Evolutionary conservation across 2,329 filamentous ascomycete genomes (phyloP).

Genomic region (Clonostachys solani): DNA sequence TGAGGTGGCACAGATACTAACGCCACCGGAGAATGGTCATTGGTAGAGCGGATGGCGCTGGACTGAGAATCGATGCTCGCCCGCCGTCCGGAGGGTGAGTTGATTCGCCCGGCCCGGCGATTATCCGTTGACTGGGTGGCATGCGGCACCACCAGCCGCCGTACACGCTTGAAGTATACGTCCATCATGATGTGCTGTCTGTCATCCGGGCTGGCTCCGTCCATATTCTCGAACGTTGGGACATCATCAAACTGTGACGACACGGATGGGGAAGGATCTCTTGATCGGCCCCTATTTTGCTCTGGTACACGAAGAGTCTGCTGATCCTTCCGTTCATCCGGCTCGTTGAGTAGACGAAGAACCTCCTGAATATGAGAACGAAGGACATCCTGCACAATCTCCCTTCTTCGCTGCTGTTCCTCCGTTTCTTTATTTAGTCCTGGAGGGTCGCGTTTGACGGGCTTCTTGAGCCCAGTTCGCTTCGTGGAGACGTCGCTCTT

Average conservation of each 20-base stretch:
- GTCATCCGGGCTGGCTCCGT: conserved; percentile 39
- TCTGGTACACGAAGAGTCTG: conserved; percentile 10
- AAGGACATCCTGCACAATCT: conserved; percentile 38
- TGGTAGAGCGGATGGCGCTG: not conserved
- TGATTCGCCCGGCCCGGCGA: conserved; percentile 14
- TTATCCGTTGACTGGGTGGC: conserved; percentile 19
- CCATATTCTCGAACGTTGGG: conserved; percentile 37
- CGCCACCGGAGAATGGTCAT: not conserved
- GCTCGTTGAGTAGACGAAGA: conserved; percentile 37
- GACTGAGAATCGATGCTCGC: conserved; percentile 12
- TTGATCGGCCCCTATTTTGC: not conserved
- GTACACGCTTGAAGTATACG: conserved; percentile 44
- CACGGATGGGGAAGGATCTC: not conserved
- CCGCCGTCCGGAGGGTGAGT: conserved; percentile 13
- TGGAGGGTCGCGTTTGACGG: not conserved
- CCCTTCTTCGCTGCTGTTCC: conserved; percentile 16
- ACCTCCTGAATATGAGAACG: conserved; percentile 46
- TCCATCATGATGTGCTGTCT: conserved; percentile 46
- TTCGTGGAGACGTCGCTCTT: not conserved
- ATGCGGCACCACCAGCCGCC: conserved; percentile 28
- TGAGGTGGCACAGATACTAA: not conserved
- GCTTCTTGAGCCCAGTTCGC: not conserved
- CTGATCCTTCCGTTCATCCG: conserved; percentile 18
- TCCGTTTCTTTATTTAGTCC: conserved; percentile 6
- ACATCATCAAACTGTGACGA: not conserved